Evolutionary conservation across 2,329 filamentous ascomycete species (phyloP), one percentile per base, ranked within the genome.

Genomic region (Pseudocercospora fuligena): DNA sequence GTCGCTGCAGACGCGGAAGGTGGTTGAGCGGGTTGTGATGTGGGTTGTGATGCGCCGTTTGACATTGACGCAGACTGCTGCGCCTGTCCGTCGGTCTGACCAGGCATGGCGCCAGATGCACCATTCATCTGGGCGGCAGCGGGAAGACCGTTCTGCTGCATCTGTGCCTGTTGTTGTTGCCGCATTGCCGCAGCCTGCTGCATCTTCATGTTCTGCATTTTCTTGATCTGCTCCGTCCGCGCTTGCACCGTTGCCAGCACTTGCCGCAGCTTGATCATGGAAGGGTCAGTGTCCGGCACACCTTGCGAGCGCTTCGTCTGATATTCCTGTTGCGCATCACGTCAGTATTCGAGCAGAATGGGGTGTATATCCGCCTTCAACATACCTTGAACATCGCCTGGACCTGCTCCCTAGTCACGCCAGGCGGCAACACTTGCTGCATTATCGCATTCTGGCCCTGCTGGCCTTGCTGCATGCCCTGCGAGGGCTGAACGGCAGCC

Each of bases 251-350:
- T 88, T 43, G 87, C 79, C 69, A 97, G 86, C 67, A 96, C 89
- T 68, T 91, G 88, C 62, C 92, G 90, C 33, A 89, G 87, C 80
- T 95, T 96, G 75, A 94, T 86, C 75, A 90, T 94, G 78, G 98
- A 94, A 54, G 94, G 94, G 75, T 98, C 93, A 64, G 86, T 90
- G 64, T 89, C 86, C 47, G 92, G 88, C 25, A 96, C 90, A 72
- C 94, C 94, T 74, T 90, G 86, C 64, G 92, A 87, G 80, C 94
- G 95, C 91, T 98, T 93, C 78, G 92, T 88, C 76, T 92, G 90
- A 72, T 92, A 95, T 86, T 92, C 93, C 94, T 97, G 75, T 49
- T 29, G 33, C 43, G 40, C 51, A 61, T 25, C 56, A 33, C 33
- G 31, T 72, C 53, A 73, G 70, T 59, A 59, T 60, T 31, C 27